Evolutionary conservation across 106 monocot genomes (phyloP).

Genomic region (Phalaenopsis equestris): DNA sequence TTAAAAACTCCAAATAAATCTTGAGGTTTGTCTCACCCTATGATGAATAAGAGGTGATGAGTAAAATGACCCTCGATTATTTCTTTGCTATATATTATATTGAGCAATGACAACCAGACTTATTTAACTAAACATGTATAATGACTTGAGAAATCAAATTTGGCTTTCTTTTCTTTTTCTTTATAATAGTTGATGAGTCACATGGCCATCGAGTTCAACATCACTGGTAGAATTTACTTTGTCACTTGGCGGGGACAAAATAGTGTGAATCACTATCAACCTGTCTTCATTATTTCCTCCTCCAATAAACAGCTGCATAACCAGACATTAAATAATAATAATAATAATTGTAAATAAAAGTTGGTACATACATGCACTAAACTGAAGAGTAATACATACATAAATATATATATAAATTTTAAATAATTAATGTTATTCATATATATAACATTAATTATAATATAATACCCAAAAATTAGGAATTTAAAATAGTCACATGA

Average conservation of each 20-base stretch:
- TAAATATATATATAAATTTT: neutral
- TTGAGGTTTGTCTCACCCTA: neutral
- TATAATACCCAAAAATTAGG: too few relatives aligned
- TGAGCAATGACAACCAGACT: neutral
- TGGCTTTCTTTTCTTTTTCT: neutral
- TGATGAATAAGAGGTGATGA: neutral
- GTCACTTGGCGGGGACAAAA: constrained; percentile 3
- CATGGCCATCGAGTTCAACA: constrained; percentile 1
- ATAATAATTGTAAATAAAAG: neutral
- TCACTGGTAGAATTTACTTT: neutral
- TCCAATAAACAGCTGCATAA: neutral
- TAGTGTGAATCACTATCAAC: neutral
- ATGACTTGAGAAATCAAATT: neutral
- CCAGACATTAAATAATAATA: neutral
- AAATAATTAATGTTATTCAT: neutral
- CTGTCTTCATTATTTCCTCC: neutral
- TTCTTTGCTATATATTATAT: neutral
- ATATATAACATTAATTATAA: neutral
- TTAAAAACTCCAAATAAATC: neutral
- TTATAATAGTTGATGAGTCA: neutral
- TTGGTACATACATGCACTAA: too few relatives aligned
- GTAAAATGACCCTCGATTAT: neutral
- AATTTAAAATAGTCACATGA: too few relatives aligned
- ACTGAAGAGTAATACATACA: too few relatives aligned
- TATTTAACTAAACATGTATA: neutral